phyloP scores from a whole-genome alignment of 2,329 filamentous ascomycete genomes.

The Fusarium verticillioides region DNA sequence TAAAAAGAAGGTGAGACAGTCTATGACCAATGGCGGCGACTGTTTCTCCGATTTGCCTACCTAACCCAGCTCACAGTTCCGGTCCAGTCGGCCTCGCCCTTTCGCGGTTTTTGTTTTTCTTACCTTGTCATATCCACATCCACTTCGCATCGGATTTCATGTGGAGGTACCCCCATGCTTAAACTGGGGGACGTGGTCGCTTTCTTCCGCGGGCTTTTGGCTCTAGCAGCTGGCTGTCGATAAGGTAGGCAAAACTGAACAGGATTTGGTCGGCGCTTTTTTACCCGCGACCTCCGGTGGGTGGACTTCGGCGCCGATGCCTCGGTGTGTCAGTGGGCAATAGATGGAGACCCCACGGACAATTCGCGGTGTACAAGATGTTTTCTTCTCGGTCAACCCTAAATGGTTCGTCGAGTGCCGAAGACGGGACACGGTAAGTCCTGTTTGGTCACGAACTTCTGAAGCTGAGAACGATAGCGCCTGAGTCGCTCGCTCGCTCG shows the following conservation, averaged over 20 bases:
- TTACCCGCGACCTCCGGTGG: slow-evolving; percentile 27
- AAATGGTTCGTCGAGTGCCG: slow-evolving; percentile 19
- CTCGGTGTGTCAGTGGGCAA: slow-evolving; percentile 40
- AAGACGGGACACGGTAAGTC: slow-evolving; percentile 20
- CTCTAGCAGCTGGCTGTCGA: slow-evolving; percentile 3
- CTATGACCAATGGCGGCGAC: slow-evolving; percentile 27
- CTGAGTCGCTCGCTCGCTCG: slow-evolving; percentile 15
- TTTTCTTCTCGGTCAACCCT: slow-evolving; percentile 29
- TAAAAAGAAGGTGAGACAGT: slow-evolving; percentile 35
- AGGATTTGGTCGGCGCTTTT: slow-evolving; percentile 31
- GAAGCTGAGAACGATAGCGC: slow-evolving; percentile 10
- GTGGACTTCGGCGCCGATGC: slow-evolving; percentile 24
- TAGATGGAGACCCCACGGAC: slow-evolving; percentile 22
- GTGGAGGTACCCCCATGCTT: slow-evolving; percentile 32
- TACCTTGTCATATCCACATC: slow-evolving; percentile 10
- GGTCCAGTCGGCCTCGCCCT: slow-evolving; percentile 15
- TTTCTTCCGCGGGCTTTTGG: slow-evolving; percentile 26
- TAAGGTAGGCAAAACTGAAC: slow-evolving; percentile 3
- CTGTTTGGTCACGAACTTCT: slow-evolving; percentile 24
- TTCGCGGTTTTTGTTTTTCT: slow-evolving; percentile 5
- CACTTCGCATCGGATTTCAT: slow-evolving; percentile 39
- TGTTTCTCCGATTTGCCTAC: slow-evolving; percentile 14
- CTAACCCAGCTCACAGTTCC: background rate
- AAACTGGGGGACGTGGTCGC: slow-evolving; percentile 26
- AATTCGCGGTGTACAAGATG: slow-evolving; percentile 33